A percentile compares a stretch with the other conserved stretches of the same genome.
phyloP scores from a whole-genome alignment of 768 basidiomycete genomes.

The Coprinopsis strossmayeri region DNA sequence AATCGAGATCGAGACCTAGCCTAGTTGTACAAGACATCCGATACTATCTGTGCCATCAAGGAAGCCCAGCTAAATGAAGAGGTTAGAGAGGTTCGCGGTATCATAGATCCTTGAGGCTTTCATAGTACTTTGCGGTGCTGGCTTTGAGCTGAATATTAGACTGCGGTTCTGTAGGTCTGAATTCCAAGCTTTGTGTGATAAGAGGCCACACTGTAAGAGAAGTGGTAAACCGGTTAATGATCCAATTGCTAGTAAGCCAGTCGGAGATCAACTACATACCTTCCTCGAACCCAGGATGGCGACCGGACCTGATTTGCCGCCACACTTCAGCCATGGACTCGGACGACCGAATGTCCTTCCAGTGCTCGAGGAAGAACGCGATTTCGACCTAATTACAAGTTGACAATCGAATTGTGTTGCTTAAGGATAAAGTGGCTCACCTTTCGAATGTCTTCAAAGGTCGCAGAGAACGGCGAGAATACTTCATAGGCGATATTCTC shows the following conservation, averaged over 20 bases:
- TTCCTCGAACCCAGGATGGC: constrained; percentile 87
- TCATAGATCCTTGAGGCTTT: no score
- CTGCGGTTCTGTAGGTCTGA: no score
- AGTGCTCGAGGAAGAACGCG: constrained; percentile 73
- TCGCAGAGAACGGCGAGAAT: constrained; percentile 79
- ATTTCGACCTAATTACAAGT: constrained; percentile 48
- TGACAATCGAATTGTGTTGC: not conserved
- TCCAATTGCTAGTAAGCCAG: not conserved
- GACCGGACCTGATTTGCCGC: constrained; percentile 77
- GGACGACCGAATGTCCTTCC: constrained; percentile 79
- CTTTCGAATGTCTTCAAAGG: constrained; percentile 77
- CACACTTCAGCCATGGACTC: constrained; percentile 78
- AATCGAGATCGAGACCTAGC: no score
- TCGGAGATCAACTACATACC: constrained; percentile 28
- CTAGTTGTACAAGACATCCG: no score
- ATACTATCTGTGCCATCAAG: no score
- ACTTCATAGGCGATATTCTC: constrained; percentile 83
- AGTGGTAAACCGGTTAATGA: no score
- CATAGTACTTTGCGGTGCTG: no score
- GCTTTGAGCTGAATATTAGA: no score
- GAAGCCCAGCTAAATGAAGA: no score
- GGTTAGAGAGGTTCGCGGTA: no score
- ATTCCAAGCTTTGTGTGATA: constrained; percentile 58
- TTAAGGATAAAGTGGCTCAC: constrained; percentile 23
- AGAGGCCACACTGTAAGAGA: constrained; percentile 55